Base-by-base conservation (phyloP, 2,329 filamentous ascomycete species). In the Neocatenulostroma microsporum region DNA sequence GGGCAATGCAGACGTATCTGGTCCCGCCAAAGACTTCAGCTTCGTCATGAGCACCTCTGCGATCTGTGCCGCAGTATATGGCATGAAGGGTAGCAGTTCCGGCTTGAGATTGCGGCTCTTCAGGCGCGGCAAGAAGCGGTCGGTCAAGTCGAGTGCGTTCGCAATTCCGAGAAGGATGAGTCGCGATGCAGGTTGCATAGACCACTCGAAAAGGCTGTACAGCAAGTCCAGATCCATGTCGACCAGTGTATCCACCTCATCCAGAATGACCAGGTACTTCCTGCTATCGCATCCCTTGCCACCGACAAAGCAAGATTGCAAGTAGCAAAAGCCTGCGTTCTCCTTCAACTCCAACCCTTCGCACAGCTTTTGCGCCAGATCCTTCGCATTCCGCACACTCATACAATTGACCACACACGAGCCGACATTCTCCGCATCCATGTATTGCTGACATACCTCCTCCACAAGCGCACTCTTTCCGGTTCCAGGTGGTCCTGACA, bases 201-300 rank as follows among this genome's bases (percentile, higher is more conserved):
- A 93, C 88, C 89, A 96, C 58, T 95, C 88, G 50, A 98, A 95
- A n/a, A 98, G 70, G 44, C 79, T 83, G 63, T 96, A 95, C 11
- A 98, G 69, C 37, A 91, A 82, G 49, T 93, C 86, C 40, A 91
- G 68, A 49, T 95, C 89, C 45, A 94, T 70, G 2, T 84, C 89
- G 26, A 98, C 71, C 33, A 98, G 79, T 55, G 94, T 84, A 54
- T 98, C 91, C 42, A 98, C 89, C 64, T 98, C 91, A 54, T 98
- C 91, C 40, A 98, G 69, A 1, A 86, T 83, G 20, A 98, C 78
- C n/a, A 96, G 61, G 54, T 83, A 93, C 10, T 84, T 73, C 25
- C 59, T 57, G 24, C 61, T 57, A 13, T 70, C 65, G 62, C 62
- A 44, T 68, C 72, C 45, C 72, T 74, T 59, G 70, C 77, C 71